These are phyloP conservation scores for Cantharellus anzutake DNA, from an alignment of 768 basidiomycete species.

Conservation along the genomic window DNA sequence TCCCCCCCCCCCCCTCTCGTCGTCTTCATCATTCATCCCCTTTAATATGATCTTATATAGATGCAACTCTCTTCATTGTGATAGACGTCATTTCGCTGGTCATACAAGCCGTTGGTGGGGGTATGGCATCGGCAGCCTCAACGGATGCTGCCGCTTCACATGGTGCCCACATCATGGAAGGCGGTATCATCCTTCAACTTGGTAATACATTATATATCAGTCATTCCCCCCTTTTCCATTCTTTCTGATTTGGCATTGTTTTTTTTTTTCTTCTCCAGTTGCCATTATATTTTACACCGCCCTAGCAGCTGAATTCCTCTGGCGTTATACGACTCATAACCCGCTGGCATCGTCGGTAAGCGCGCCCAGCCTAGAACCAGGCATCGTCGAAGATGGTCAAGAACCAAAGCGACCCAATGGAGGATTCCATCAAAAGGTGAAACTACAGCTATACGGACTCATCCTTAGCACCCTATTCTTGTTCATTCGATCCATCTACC, in stretches of 20 bases:
- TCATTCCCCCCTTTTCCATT: too few species aligned
- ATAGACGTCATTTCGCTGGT: constrained; percentile 37
- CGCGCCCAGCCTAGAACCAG: too few species aligned
- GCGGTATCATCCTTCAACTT: constrained; percentile 42
- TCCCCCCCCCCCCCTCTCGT: neutral
- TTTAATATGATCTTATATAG: neutral
- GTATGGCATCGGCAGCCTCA: constrained; percentile 36
- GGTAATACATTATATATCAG: constrained; percentile 11
- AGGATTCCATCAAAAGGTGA: constrained; percentile 5
- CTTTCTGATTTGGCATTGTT: too few species aligned
- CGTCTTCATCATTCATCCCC: neutral
- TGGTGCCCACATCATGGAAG: neutral
- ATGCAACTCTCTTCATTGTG: constrained; percentile 16
- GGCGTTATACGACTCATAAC: neutral
- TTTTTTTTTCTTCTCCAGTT: neutral
- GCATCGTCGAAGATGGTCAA: too few species aligned
- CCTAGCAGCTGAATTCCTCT: constrained; percentile 25
- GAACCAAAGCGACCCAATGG: neutral
- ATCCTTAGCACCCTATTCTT: constrained; percentile 21
- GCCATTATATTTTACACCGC: constrained; percentile 14
- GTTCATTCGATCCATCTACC: constrained; percentile 23
- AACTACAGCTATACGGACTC: constrained; percentile 13
- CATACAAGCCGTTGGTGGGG: constrained; percentile 23
- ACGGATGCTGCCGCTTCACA: constrained; percentile 10
- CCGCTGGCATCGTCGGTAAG: too few species aligned